Conservation (phyloP, 495 filamentous ascomycete species). For the Annulohypoxylon maeteangense region DNA sequence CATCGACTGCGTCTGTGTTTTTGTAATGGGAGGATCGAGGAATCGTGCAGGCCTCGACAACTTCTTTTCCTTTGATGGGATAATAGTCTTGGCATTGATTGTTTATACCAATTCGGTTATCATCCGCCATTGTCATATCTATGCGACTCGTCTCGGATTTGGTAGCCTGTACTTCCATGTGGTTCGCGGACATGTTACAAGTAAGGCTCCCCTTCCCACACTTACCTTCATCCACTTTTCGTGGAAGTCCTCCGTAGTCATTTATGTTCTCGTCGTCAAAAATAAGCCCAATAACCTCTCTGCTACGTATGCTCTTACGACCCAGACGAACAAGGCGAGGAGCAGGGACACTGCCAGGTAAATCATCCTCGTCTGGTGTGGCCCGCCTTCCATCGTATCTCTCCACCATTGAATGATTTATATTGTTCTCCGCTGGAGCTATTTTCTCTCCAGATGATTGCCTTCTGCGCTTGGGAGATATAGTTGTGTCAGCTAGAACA, state of each 20-base stretch:
- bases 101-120: background rate
- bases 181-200: slow-evolving; percentile 5
- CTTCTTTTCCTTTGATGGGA: background rate
- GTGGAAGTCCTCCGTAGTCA: background rate
- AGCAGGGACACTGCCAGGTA: slow-evolving; percentile 20
- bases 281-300: slow-evolving; percentile 56
- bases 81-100: background rate
- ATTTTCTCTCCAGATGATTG: slow-evolving; percentile 18
- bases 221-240: background rate
- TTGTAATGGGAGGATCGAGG: background rate
- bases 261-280: slow-evolving; percentile 44
- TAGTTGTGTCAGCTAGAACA: background rate
- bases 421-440: background rate
- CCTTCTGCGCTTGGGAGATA: slow-evolving; percentile 8
- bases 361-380: slow-evolving; percentile 1
- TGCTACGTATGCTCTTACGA: slow-evolving; percentile 56
- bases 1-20: background rate
- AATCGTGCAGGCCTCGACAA: background rate
- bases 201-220: background rate
- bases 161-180: background rate
- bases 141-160: background rate
- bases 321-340: slow-evolving; percentile 51
- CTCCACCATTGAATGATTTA: background rate
- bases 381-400: background rate
- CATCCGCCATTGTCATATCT: background rate